These are phyloP conservation scores for Malus hybrid DNA, from an alignment of 331 rosid genomes.

Conservation along the genomic window DNA sequence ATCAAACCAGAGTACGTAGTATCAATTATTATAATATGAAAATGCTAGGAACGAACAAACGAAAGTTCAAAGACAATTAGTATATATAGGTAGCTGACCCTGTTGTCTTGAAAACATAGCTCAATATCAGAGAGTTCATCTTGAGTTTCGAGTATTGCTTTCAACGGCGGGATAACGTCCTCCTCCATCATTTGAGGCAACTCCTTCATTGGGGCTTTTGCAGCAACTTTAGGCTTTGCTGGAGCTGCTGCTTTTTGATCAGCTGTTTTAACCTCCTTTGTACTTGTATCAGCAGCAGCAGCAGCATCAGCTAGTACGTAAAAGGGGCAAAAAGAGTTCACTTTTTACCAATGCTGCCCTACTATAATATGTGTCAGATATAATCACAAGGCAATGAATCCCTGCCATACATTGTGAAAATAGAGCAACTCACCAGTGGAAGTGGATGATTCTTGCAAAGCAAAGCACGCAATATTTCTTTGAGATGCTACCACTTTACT, in stretches of 20 bases:
- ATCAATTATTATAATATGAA: too few relatives aligned
- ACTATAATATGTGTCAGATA: neutral
- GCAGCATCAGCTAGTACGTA: slow-evolving; percentile 28
- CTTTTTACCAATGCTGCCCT: slow-evolving; percentile 13
- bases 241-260: slow-evolving; percentile 34
- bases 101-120: slow-evolving; percentile 57
- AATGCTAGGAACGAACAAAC: neutral
- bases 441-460: slow-evolving; percentile 84
- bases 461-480: slow-evolving; percentile 57
- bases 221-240: slow-evolving; percentile 54
- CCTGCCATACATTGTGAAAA: neutral
- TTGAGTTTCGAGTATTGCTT: slow-evolving; percentile 60
- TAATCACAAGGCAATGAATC: slow-evolving; percentile 3
- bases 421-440: slow-evolving; percentile 37
- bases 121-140: slow-evolving; percentile 60
- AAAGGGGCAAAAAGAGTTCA: slow-evolving; percentile 10
- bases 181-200: slow-evolving; percentile 86
- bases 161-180: slow-evolving; percentile 80
- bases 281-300: slow-evolving; percentile 9
- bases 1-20: neutral
- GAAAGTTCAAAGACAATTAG: neutral
- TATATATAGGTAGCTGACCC: slow-evolving; percentile 28
- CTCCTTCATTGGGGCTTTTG: slow-evolving; percentile 67
- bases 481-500: slow-evolving; percentile 27
- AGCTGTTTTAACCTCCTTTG: slow-evolving; percentile 47